Evolutionary conservation across 1,139 yeast genomes (phyloP), one percentile per base, ranked within the genome.

Genomic region (Nakaseomyces kungkrabaensis): DNA sequence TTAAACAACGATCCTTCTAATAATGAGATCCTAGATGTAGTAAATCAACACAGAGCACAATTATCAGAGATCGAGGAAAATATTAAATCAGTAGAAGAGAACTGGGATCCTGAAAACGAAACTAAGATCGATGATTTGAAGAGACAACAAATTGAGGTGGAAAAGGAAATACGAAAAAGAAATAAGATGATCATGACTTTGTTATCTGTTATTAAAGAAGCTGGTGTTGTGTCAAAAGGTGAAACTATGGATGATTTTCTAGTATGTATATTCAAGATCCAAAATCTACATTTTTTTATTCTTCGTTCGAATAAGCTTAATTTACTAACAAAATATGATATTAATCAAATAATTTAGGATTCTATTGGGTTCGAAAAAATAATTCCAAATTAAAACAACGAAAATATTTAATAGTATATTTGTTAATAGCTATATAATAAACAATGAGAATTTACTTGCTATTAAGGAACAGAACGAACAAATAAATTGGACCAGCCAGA

Each of bases 251-350:
- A 52, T 29, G 63, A 57, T 32, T 58, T 59, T 34, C 47, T 61
- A 41, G 62, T 58, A 58, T 51, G 62, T 57, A 40, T 22, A 4
- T n/a, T n/a, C n/a, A n/a, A n/a, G n/a, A n/a, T n/a, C n/a, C n/a
- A n/a, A n/a, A n/a, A n/a, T n/a, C 9, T 55, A 60, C n/a, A 56
- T 57, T 37, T 41, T 41, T 6, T 27, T 11, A n/a, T 13, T 8
- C 7, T 41, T 41, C 25, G 11, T 29, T 25, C 8, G 22, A 41
- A 41, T 4, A 27, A 17, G 5, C 10, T 11, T 11, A 32, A 9
- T 26, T 34, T 45, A 50, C 52, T 50, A 43, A 47, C 51, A 29
- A 17, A 22, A 25, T 24, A 9, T 29, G 31, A 29, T 26, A 13
- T 27, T n/a, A 13, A 44, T 42, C 13, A 40, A 40, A 29, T 9